These are phyloP conservation scores for Penicillium canescens DNA, from an alignment of 495 filamentous ascomycete genomes.

Conservation along the genomic window DNA sequence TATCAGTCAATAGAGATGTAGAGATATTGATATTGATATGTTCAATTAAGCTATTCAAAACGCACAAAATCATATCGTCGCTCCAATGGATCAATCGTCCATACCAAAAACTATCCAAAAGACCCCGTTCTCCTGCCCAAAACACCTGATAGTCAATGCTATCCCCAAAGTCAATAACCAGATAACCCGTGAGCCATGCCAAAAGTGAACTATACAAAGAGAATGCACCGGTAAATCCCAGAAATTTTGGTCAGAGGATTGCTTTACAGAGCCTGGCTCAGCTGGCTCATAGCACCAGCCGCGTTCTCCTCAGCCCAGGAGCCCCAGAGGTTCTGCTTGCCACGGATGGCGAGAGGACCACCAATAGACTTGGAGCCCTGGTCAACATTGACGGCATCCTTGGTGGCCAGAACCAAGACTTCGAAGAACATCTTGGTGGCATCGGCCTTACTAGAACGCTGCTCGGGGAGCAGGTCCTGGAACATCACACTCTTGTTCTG, in stretches of 20 bases:
- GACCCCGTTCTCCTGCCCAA: constrained; percentile 18
- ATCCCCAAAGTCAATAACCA: constrained; percentile 24
- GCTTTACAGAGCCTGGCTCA: constrained; percentile 31
- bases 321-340: constrained; percentile 92
- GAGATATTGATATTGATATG: constrained; percentile 14
- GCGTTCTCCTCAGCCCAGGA: constrained; percentile 89
- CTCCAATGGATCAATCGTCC: constrained; percentile 12
- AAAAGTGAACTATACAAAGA: constrained; percentile 39
- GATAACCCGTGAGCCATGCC: constrained; percentile 24
- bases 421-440: constrained; percentile 99
- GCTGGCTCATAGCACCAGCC: constrained; percentile 48
- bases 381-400: constrained; percentile 97
- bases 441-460: constrained; percentile 74
- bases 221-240: constrained; percentile 21
- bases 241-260: constrained; percentile 4
- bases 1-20: no score
- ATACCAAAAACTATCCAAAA: constrained; percentile 17
- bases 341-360: constrained; percentile 73
- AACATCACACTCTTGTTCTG: constrained; percentile 83
- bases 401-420: constrained; percentile 90
- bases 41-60: constrained; percentile 28
- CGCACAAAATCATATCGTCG: constrained; percentile 5
- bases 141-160: constrained; percentile 27
- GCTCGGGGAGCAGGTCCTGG: constrained; percentile 86
- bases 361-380: constrained; percentile 75